phyloP scores from a whole-genome alignment of 257 asterid species.

The Solanum bulbocastanum region DNA sequence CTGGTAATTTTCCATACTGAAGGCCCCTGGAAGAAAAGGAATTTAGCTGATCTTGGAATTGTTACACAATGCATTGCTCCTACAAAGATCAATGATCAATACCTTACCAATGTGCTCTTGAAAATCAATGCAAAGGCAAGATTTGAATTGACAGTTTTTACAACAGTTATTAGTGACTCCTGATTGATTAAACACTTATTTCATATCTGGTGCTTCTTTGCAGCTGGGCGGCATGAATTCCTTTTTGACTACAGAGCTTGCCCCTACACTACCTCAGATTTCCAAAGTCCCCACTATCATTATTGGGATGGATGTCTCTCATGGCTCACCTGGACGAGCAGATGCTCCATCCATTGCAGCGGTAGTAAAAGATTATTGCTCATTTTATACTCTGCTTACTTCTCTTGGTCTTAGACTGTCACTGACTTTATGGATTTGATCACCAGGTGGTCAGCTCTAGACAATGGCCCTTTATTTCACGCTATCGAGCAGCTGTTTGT shows the following conservation, averaged over 20 bases:
- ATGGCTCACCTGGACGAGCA: slow-evolving; percentile 69
- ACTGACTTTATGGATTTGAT: neutral
- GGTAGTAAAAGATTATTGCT: slow-evolving; percentile 10
- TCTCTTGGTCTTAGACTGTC: neutral
- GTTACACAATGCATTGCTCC: slow-evolving; percentile 70
- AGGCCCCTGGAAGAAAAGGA: slow-evolving; percentile 76
- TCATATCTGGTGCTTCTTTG: neutral
- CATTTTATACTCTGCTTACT: neutral
- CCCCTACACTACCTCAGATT: slow-evolving; percentile 24
- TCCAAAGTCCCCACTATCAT: slow-evolving; percentile 49
- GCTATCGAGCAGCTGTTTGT: slow-evolving; percentile 58
- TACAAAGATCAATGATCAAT: slow-evolving; percentile 52
- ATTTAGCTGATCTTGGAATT: slow-evolving; percentile 44
- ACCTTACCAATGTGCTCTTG: slow-evolving; percentile 52
- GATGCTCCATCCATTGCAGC: slow-evolving; percentile 75
- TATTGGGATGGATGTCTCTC: slow-evolving; percentile 84
- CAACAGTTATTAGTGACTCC: neutral
- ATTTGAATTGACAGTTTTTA: neutral
- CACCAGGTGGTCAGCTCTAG: slow-evolving; percentile 62
- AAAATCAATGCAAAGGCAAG: slow-evolving; percentile 66
- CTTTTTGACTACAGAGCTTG: slow-evolving; percentile 25
- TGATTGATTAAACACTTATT: neutral
- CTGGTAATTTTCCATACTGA: slow-evolving; percentile 4
- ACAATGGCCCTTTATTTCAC: slow-evolving; percentile 58
- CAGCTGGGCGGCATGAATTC: slow-evolving; percentile 80